Percentiles rank a stretch among this genome's conserved stretches.
Conservation (phyloP, 805 yeast species). For the Kluyveromyces aestuarii region DNA sequence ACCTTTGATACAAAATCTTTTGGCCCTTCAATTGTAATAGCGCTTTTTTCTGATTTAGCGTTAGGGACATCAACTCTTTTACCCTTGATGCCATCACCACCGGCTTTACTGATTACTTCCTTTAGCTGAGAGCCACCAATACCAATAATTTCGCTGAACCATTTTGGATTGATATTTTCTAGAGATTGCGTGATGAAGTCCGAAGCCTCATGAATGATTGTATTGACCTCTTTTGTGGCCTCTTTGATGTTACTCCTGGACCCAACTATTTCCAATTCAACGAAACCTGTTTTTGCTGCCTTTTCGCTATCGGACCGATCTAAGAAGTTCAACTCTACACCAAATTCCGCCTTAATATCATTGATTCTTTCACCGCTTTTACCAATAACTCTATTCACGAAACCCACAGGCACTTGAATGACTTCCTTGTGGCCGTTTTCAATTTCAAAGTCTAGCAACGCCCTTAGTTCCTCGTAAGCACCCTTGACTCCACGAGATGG, state of each 20-base stretch:
- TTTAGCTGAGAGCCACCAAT: constrained; percentile 65
- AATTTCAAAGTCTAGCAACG: constrained; percentile 74
- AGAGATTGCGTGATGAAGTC: constrained; percentile 50
- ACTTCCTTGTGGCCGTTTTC: constrained; percentile 67
- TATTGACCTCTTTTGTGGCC: constrained; percentile 55
- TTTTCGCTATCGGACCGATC: constrained; percentile 32
- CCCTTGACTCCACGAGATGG: constrained; percentile 83
- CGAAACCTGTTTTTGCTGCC: constrained; percentile 41
- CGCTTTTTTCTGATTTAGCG: constrained; percentile 46
- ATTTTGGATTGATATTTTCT: constrained; percentile 56
- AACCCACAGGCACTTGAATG: constrained; percentile 59
- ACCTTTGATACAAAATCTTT: constrained; percentile 62
- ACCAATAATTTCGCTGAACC: constrained; percentile 71
- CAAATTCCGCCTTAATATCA: constrained; percentile 57
- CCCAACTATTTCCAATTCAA: constrained; percentile 67
- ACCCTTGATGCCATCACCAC: constrained; percentile 44
- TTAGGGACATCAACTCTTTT: constrained; percentile 49
- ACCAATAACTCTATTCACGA: constrained; percentile 85
- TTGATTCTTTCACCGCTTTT: constrained; percentile 77
- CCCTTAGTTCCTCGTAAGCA: constrained; percentile 77
- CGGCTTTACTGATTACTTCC: constrained; percentile 69
- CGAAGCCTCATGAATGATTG: constrained; percentile 54
- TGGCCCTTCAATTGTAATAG: constrained; percentile 66
- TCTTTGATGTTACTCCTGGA: constrained; percentile 64
- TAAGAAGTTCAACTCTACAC: constrained; percentile 42